Base-by-base conservation (phyloP, 257 asterid species). In the Solanum pennellii region DNA sequence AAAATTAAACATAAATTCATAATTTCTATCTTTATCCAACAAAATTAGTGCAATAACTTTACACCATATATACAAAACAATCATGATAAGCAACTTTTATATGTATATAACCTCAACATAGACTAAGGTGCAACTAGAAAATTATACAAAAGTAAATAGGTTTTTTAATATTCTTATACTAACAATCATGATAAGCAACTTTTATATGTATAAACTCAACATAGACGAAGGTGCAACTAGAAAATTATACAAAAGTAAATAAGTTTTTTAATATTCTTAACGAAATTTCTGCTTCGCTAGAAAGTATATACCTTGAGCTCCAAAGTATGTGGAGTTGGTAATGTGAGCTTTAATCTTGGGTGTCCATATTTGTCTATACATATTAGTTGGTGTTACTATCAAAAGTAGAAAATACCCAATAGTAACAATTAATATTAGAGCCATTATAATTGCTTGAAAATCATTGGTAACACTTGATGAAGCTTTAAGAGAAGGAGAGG, bases 321-420 rank as follows among this genome's bases (percentile, higher is more conserved):
- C 99, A 85, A 94, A 96, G 90, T 87, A 96, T 77, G 99, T 95
- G 90, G 99, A 87, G 56, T 89, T 76, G 31, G 68, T 13, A 15
- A 95, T 85, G 13, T 89, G 31, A 12, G 90, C 82, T 87, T 90
- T 88, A 86, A 96, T 89, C 82, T 88, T 74, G 9, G 91, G 94
- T 86, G 89, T 37, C 99, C 98, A 96, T 20, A 72, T 87, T 16
- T 68, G 86, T 72, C 44, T 87, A 39, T 91, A 96, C 1, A 80
- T 21, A 35, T 87, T 88, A 6, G 98, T 95, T 45, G 99, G 95
- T 71, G 85, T 27, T 94, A 95, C 91, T 85, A 93, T 90, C 94
- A 94, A 93, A 83, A 95, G 35, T 71, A 94, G 49, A 10, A 94
- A 87, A 90, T 94, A 91, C 0, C 97, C 98, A 16, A 87, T 73